Conservation (phyloP, 257 asterid genomes). For the Forsythia viridissima region DNA sequence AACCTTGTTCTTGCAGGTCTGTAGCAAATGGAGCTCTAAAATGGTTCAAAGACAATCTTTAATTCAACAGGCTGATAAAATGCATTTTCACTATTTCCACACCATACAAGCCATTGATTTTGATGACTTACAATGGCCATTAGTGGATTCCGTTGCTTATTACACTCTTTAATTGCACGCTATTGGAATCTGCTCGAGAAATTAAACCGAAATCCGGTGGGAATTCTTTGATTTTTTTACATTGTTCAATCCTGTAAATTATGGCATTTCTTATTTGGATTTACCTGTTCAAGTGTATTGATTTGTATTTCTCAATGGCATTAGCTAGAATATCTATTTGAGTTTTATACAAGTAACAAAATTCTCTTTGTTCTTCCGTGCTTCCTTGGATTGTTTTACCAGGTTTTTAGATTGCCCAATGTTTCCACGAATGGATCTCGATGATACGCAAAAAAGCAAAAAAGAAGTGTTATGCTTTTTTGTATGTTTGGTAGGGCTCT, state of each 20-base stretch:
- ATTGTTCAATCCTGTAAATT: conserved; percentile 31
- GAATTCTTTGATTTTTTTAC: conserved; percentile 31
- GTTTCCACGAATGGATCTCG: too few species aligned
- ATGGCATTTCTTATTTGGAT: conserved; percentile 29
- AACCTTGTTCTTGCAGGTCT: conserved; percentile 49
- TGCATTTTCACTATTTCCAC: not conserved
- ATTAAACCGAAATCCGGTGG: conserved; percentile 21
- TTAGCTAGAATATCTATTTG: not conserved
- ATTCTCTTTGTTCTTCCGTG: too few species aligned
- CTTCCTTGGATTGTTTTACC: too few species aligned
- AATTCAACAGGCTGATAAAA: conserved; percentile 17
- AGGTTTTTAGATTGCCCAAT: too few species aligned
- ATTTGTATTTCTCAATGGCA: not conserved
- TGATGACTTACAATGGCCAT: conserved; percentile 7
- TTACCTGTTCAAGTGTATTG: not conserved
- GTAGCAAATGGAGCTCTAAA: conserved; percentile 67
- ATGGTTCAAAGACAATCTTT: conserved; percentile 78
- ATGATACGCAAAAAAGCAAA: too few species aligned
- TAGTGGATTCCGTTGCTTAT: conserved; percentile 15
- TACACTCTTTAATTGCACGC: not conserved
- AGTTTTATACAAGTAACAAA: too few species aligned
- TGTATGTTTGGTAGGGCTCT: too few species aligned
- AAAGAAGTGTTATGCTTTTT: too few species aligned
- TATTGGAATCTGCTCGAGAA: conserved; percentile 26
- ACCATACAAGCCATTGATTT: conserved; percentile 11